These are phyloP conservation scores for Jamesozyma jinghongensis DNA, from an alignment of 805 yeast species.

Conservation along the genomic window DNA sequence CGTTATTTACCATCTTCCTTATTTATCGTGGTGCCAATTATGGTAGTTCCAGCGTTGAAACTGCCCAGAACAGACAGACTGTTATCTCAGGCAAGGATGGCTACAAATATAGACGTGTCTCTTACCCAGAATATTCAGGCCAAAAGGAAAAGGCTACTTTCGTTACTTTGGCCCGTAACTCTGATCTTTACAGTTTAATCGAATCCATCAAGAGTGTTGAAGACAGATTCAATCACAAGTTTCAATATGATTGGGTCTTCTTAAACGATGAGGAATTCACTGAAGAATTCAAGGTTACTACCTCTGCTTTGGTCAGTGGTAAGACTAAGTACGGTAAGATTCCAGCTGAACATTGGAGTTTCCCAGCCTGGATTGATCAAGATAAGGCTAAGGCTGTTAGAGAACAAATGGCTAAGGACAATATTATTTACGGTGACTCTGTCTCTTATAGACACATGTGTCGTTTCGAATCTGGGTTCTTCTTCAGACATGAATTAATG, in stretches of 20 bases:
- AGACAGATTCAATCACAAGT: conserved; percentile 78
- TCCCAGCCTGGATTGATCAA: conserved; percentile 74
- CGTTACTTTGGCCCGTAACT: conserved; percentile 69
- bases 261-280: conserved; percentile 79
- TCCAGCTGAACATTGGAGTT: conserved; percentile 81
- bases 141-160: conserved; percentile 63
- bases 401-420: conserved; percentile 40
- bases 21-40: conserved; percentile 10
- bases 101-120: conserved; percentile 10
- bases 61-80: background rate
- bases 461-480: conserved; percentile 83
- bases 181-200: conserved; percentile 54
- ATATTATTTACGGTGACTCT: conserved; percentile 56
- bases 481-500: conserved; percentile 68
- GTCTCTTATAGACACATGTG: conserved; percentile 84
- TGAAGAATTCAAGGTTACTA: conserved; percentile 67
- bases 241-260: conserved; percentile 90
- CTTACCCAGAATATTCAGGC: conserved; percentile 13
- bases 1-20: conserved; percentile 11
- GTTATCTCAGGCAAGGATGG: conserved; percentile 8
- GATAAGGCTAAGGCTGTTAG: conserved; percentile 53
- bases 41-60: background rate
- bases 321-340: conserved; percentile 66
- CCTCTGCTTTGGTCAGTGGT: conserved; percentile 66
- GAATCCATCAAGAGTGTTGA: conserved; percentile 70